A percentile compares a stretch with the other conserved stretches of the same genome.
Conservation (phyloP, 129 eudicot species). For the Mikania micrantha region DNA sequence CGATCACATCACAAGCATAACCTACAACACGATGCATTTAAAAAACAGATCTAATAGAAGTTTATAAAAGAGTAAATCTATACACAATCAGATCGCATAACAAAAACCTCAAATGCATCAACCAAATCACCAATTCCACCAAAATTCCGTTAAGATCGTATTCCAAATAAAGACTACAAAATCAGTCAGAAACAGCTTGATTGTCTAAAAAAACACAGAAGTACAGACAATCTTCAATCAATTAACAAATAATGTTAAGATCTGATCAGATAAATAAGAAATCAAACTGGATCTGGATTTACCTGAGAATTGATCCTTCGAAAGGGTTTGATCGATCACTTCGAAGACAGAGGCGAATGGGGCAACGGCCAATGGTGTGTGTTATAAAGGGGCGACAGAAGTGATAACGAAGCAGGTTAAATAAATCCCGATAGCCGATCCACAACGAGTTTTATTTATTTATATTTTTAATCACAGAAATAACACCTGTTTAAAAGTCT, state of each 20-base stretch:
- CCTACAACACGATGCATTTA: not conserved
- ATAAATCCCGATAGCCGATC: no score
- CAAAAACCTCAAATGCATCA: not conserved
- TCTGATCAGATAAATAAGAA: conserved; percentile 6
- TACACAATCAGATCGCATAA: conserved; percentile 17
- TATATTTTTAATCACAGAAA: no score
- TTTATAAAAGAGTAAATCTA: not conserved
- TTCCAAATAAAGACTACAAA: not conserved
- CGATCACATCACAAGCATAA: conserved; percentile 10
- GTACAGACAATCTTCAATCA: not conserved
- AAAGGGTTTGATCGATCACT: conserved; percentile 21
- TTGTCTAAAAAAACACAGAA: conserved; percentile 6
- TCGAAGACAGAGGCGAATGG: conserved; percentile 7
- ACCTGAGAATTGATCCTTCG: conserved; percentile 24
- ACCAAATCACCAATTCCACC: conserved; percentile 1
- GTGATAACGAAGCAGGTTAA: conserved; percentile 26
- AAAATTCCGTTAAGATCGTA: not conserved
- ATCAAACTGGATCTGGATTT: conserved; percentile 26
- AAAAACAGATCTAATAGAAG: not conserved
- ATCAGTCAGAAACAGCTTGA: not conserved
- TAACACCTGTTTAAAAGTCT: no score
- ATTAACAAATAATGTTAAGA: conserved; percentile 17
- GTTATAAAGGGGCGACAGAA: conserved; percentile 20
- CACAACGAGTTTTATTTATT: no score
- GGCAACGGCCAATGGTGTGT: conserved; percentile 1